Base-by-base conservation (phyloP, 176 grass and related monocot genomes). In the Hsuehochloa calcarea region DNA sequence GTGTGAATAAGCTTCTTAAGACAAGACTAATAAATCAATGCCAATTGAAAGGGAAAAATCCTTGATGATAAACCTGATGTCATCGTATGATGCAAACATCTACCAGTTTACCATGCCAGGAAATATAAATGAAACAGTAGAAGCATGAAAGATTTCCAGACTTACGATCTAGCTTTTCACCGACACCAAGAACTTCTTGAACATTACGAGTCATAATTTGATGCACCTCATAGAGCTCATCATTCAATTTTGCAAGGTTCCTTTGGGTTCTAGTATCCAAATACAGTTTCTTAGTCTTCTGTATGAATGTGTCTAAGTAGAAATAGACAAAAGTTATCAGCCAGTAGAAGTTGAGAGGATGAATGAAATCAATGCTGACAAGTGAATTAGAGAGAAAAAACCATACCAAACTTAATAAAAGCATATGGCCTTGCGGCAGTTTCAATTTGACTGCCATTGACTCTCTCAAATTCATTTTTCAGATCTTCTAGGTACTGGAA, bases 171-270 rank as follows among this genome's bases (percentile, higher is more conserved):
- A 95, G 83, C 26, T 95, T 93, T 93, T 95, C 95, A 84, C 95
- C 95, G 17, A 97, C 95, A 77, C 95, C 95, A 80, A 97, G 92
- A 90, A 97, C 95, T 84, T 95, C 95, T 84, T 97, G 92, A 81
- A 97, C 89, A 87, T 97, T 97, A 68, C 95, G 90, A 77, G 95
- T 97, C 92, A 97, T 97, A 75, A 95, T 95, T 72, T 94, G 92
- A 65, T 97, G 95, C 62, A 94, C 95, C 85, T 97, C 92, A 23
- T 93, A 97, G 70, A 97, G 92, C 79, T 97, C 95, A 82, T 97
- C 92, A 66, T 95, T 97, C 72, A 97, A 78, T 72, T 97, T 97
- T 37, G 92, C 84, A 76, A 97, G 84, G 86, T 97, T 95, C 78
- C 95, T 91, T 70, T 97, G 95, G 34, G 95, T 97, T 82, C 92